Conservation (phyloP, 768 basidiomycete species). For the Termitomyces sp. region DNA sequence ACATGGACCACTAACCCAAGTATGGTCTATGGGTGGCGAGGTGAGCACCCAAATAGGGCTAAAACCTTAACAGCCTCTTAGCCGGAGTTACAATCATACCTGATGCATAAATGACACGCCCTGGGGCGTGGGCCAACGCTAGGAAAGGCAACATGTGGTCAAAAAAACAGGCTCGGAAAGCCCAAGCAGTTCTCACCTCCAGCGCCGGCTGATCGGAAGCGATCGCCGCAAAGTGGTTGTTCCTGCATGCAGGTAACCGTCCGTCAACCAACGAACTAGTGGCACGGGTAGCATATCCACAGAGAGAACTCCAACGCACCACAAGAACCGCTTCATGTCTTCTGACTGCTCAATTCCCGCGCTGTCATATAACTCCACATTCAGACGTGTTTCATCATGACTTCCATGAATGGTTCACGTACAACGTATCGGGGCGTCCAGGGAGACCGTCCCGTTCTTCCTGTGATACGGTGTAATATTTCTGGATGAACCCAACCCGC, state of each 20-base stretch:
- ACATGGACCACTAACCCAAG: constrained; percentile 40
- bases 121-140: constrained; percentile 51
- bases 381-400: neutral
- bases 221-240: constrained; percentile 68
- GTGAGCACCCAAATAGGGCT: neutral
- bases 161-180: neutral
- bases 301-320: constrained; percentile 31
- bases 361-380: constrained; percentile 23
- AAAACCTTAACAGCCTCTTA: neutral
- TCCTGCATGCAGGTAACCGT: constrained; percentile 31
- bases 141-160: constrained; percentile 5
- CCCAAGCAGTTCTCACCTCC: constrained; percentile 35
- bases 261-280: neutral
- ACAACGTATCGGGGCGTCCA: constrained; percentile 48
- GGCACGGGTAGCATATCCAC: neutral
- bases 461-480: constrained; percentile 37
- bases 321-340: constrained; percentile 70
- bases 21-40: constrained; percentile 37
- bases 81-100: constrained; percentile 26
- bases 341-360: constrained; percentile 66
- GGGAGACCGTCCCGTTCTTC: constrained; percentile 38
- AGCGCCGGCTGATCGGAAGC: constrained; percentile 65
- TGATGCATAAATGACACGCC: constrained; percentile 47
- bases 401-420: constrained; percentile 15
- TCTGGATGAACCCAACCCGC: constrained; percentile 58